Conservation (phyloP, 352 stramenopile genomes). For the Saprolegnia diclina region DNA sequence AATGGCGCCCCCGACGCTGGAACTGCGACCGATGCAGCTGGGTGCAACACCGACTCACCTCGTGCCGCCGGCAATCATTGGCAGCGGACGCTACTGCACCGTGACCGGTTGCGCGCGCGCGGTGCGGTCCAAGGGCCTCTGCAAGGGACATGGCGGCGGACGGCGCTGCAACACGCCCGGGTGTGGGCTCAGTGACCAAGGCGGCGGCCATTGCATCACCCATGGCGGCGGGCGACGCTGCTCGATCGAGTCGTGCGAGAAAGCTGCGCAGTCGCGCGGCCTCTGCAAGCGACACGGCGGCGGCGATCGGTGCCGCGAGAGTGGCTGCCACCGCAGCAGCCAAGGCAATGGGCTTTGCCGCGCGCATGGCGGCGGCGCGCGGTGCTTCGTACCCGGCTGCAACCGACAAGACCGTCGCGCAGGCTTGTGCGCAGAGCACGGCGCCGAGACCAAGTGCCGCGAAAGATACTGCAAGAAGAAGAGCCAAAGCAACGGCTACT, state of each 20-base stretch:
- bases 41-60: too few relatives aligned
- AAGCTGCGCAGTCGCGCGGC: conserved; percentile 72
- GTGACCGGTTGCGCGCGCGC: conserved; percentile 64
- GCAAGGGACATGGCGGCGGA: conserved; percentile 78
- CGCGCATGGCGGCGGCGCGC: background rate
- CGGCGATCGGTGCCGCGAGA: conserved; percentile 58
- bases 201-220: conserved; percentile 76
- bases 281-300: conserved; percentile 84
- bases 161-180: conserved; percentile 65
- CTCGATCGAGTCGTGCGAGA: conserved; percentile 66
- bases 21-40: too few relatives aligned
- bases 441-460: background rate
- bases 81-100: conserved; percentile 33
- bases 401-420: background rate
- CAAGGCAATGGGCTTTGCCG: conserved; percentile 8
- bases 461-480: background rate
- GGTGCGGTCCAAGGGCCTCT: conserved; percentile 72
- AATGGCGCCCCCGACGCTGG: too few relatives aligned
- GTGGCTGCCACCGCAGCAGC: conserved; percentile 63
- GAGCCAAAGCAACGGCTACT: background rate
- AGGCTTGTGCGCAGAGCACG: background rate
- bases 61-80: too few relatives aligned
- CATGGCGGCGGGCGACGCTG: conserved; percentile 74
- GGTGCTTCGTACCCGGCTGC: conserved; percentile 1
- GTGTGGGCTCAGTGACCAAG: conserved; percentile 80